Conservation (phyloP, 441 rosid genomes). For the Pelargonium australe region DNA sequence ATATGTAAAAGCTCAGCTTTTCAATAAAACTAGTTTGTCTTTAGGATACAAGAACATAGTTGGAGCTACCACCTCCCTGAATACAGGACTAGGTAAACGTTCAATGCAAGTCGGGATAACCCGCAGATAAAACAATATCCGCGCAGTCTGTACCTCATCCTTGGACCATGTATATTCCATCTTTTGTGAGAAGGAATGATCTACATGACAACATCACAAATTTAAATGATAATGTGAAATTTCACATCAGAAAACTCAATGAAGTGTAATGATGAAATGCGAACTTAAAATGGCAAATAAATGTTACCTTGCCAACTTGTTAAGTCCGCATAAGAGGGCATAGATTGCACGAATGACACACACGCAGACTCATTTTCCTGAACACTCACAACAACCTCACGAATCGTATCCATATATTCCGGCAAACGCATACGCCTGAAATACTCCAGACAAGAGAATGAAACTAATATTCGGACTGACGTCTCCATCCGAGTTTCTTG, state of each 20-base stretch:
- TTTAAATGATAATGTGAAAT: slow-evolving; percentile 5
- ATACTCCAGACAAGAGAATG: slow-evolving; percentile 77
- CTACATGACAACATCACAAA: slow-evolving; percentile 30
- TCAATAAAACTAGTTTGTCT: slow-evolving; percentile 8
- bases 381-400: slow-evolving; percentile 58
- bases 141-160: slow-evolving; percentile 92
- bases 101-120: slow-evolving; percentile 84
- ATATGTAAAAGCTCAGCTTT: slow-evolving; percentile 8
- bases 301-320: slow-evolving; percentile 57
- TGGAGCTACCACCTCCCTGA: slow-evolving; percentile 66
- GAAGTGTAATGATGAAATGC: not conserved
- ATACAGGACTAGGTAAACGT: slow-evolving; percentile 45
- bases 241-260: not conserved
- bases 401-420: slow-evolving; percentile 79
- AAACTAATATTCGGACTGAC: slow-evolving; percentile 59
- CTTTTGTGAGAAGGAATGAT: slow-evolving; percentile 31
- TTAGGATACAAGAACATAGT: slow-evolving; percentile 87
- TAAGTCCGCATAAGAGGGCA: slow-evolving; percentile 62
- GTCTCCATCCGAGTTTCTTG: slow-evolving; percentile 50
- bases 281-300: slow-evolving; percentile 9
- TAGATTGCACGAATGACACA: slow-evolving; percentile 60
- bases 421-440: slow-evolving; percentile 75
- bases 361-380: slow-evolving; percentile 73
- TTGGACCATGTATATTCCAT: slow-evolving; percentile 61
- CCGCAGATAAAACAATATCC: slow-evolving; percentile 74